A percentile compares a stretch with the other conserved stretches of the same genome.
These are phyloP conservation scores for Xylaria multiplex DNA, from an alignment of 2,329 filamentous ascomycete species.

Conservation along the genomic window DNA sequence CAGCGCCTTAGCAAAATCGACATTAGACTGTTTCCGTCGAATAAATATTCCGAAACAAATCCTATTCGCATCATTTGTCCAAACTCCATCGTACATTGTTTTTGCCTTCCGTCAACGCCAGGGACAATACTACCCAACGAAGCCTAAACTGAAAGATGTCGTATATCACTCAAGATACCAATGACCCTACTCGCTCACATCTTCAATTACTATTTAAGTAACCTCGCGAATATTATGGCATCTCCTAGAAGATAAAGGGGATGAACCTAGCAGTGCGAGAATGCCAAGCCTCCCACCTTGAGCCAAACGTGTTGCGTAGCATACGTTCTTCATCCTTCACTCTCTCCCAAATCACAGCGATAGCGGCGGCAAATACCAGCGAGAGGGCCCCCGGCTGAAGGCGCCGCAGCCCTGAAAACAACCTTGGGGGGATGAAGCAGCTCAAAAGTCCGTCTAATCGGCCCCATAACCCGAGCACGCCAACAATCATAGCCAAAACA, in stretches of 20 bases:
- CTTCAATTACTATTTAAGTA: not conserved
- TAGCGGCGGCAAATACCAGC: constrained; percentile 41
- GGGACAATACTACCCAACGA: not conserved
- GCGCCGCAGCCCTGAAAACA: constrained; percentile 28
- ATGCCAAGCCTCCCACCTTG: constrained; percentile 61
- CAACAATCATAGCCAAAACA: constrained; percentile 49
- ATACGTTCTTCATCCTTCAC: constrained; percentile 62
- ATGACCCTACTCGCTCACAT: not conserved
- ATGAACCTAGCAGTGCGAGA: constrained; percentile 59
- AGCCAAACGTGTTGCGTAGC: constrained; percentile 58
- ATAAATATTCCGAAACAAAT: not conserved
- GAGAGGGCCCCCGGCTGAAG: constrained; percentile 23
- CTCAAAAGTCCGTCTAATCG: constrained; percentile 53
- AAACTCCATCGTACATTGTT: not conserved
- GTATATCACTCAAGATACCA: not conserved
- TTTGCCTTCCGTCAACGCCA: not conserved
- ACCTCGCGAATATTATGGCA: not conserved
- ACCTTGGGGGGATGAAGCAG: constrained; percentile 52
- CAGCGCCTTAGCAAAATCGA: constrained; percentile 1
- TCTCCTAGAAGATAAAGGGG: constrained; percentile 54
- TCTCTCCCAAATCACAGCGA: constrained; percentile 48
- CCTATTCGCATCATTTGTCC: not conserved
- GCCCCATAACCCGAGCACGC: constrained; percentile 49
- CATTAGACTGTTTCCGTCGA: not conserved
- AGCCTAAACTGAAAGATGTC: not conserved